Evolutionary conservation across 176 grass and related monocot species (phyloP).

Genomic region (Zea luxurians): DNA sequence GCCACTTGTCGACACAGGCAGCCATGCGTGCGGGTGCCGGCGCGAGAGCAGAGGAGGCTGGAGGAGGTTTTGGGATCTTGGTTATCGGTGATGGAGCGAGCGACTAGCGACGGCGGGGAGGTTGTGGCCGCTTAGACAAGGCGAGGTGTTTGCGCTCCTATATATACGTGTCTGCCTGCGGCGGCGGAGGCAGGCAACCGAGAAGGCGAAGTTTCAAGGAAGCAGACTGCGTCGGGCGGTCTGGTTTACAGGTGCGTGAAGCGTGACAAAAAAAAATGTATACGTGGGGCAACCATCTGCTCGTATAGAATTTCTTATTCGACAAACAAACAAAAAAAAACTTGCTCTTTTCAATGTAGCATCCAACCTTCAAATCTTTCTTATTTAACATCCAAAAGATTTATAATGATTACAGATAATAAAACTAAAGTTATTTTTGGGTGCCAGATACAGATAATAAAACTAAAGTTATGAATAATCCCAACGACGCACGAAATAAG

Average conservation of each 20-base stretch:
- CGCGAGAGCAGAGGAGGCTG: neutral
- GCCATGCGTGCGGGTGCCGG: conserved; percentile 42
- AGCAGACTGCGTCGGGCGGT: conserved; percentile 1
- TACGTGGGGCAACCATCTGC: too few relatives aligned
- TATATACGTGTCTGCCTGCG: conserved; percentile 46
- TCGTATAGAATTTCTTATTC: too few relatives aligned
- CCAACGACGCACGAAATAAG: too few relatives aligned
- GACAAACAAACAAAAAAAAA: too few relatives aligned
- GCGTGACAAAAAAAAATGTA: neutral
- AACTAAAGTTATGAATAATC: too few relatives aligned
- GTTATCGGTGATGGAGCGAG: neutral
- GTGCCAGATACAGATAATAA: too few relatives aligned
- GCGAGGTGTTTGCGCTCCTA: conserved; percentile 21
- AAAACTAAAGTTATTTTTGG: too few relatives aligned
- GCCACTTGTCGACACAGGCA: conserved; percentile 78
- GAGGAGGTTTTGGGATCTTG: neutral
- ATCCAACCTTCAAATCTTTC: too few relatives aligned
- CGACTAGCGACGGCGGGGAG: neutral
- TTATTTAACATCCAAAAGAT: too few relatives aligned
- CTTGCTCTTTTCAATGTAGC: too few relatives aligned
- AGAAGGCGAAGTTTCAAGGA: conserved; percentile 44
- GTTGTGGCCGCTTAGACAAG: neutral
- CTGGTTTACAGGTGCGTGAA: neutral
- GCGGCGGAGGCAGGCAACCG: neutral
- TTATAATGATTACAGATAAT: too few relatives aligned